Conservation (phyloP, 441 rosid genomes). For the Gossypium armourianum region DNA sequence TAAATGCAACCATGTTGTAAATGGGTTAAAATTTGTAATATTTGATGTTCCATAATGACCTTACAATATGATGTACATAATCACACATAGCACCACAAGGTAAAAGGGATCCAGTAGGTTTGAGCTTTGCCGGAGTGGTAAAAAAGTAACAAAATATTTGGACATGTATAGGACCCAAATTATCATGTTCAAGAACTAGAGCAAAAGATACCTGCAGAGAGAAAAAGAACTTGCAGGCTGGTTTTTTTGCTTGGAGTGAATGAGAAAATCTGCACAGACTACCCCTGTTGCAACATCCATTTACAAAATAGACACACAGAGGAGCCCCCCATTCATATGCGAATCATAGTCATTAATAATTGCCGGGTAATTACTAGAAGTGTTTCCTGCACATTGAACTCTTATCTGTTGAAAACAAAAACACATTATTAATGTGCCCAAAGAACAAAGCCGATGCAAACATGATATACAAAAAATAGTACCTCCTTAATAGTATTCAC, state of each 20-base stretch:
- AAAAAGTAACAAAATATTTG: neutral
- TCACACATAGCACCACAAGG: neutral
- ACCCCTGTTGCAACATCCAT: constrained; percentile 68
- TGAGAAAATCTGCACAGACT: constrained; percentile 57
- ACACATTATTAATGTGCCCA: constrained; percentile 19
- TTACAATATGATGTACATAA: neutral
- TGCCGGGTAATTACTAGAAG: constrained; percentile 22
- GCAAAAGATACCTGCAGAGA: constrained; percentile 50
- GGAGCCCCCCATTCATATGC: constrained; percentile 24
- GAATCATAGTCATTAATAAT: constrained; percentile 22
- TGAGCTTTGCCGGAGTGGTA: neutral
- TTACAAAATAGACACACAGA: constrained; percentile 51
- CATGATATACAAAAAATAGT: constrained; percentile 12
- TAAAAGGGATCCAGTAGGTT: neutral
- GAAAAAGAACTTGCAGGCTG: constrained; percentile 56
- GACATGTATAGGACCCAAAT: neutral
- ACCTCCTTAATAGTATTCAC: constrained; percentile 58
- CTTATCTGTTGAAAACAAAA: constrained; percentile 38
- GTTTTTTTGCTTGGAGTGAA: constrained; percentile 43
- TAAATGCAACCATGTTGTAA: neutral
- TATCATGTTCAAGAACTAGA: neutral
- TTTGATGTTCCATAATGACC: neutral
- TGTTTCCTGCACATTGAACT: constrained; percentile 29
- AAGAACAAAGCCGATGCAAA: constrained; percentile 16
- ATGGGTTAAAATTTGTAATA: constrained; percentile 1